Conservation (phyloP, 2,329 filamentous ascomycete species). For the Chalaropsis ovoidea region DNA sequence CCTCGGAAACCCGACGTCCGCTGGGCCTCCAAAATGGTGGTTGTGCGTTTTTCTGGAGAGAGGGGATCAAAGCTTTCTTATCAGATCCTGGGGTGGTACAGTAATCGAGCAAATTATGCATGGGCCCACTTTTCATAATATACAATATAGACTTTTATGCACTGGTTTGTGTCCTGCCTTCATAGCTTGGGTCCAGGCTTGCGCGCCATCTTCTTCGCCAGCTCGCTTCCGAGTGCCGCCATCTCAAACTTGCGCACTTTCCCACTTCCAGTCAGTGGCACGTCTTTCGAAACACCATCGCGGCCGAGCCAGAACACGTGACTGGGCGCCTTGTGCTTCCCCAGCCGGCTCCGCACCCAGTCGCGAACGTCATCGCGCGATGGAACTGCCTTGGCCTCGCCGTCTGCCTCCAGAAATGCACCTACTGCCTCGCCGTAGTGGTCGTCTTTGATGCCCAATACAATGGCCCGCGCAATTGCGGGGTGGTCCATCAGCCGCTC, state of each 20-base stretch:
- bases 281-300: constrained; percentile 43
- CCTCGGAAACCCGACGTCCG: background rate
- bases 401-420: constrained; percentile 46
- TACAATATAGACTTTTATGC: background rate
- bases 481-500: constrained; percentile 58
- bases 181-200: constrained; percentile 35
- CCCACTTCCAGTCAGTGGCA: constrained; percentile 61
- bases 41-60: background rate
- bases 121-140: background rate
- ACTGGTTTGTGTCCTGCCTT: background rate
- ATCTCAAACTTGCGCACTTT: constrained; percentile 61
- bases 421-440: constrained; percentile 65
- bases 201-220: constrained; percentile 39
- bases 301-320: constrained; percentile 69
- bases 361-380: constrained; percentile 46
- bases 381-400: constrained; percentile 32
- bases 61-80: constrained; percentile 8
- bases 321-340: constrained; percentile 57
- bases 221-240: constrained; percentile 45
- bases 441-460: constrained; percentile 58
- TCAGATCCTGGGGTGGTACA: constrained; percentile 17
- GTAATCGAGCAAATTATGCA: background rate
- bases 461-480: constrained; percentile 52
- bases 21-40: background rate
- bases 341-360: constrained; percentile 53